Evolutionary conservation across 306 rosid species (phyloP), one percentile per base, ranked within the genome.

Genomic region (Arachis stenosperma): DNA sequence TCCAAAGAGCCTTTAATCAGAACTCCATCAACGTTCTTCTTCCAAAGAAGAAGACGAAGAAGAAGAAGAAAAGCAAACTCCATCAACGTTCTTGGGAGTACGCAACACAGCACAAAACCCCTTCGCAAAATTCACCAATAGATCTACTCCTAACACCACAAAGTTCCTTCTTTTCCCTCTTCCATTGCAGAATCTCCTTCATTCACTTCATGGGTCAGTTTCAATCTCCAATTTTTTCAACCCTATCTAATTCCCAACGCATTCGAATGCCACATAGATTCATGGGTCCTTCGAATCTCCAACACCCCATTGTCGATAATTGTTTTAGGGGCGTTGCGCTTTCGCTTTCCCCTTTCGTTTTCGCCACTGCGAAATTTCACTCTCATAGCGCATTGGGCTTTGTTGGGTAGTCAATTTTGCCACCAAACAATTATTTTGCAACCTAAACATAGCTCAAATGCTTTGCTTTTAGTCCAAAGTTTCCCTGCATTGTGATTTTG

Each of bases 391-490:
- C 57, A 44, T 81, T 74, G 30, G 9, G 13, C 76, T 79, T 70
- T 77, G 92, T 79, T 91, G 86, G 81, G 48, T 70, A 66, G 90
- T 91, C 95, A 77, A 84, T 83, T 78, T 83, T 69, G 87, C 72
- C 13, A 12, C 54, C 54, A 48, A 48, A 48, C 51, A 46, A 10
- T 46, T 48, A 11, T 48, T 48, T 52, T 22, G 57, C 57, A n/a
- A 52, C 57, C 7, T 5, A 5, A 5, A 52, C 78, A 74, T 52
- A 61, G 44, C 68, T 73, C 75, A 50, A 71, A 79, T 79, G 82
- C 82, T 81, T 94, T 88, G 86, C 88, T 86, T 91, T 60, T 59
- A 87, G 87, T 88, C 57, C 79, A 86, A 81, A 81, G 85, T 86
- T 80, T 72, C 76, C 41, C 79, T 73, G 81, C 86, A 82, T 87